Evolutionary conservation across 2,329 filamentous ascomycete genomes (phyloP).

Genomic region (Aspergillus fructus): DNA sequence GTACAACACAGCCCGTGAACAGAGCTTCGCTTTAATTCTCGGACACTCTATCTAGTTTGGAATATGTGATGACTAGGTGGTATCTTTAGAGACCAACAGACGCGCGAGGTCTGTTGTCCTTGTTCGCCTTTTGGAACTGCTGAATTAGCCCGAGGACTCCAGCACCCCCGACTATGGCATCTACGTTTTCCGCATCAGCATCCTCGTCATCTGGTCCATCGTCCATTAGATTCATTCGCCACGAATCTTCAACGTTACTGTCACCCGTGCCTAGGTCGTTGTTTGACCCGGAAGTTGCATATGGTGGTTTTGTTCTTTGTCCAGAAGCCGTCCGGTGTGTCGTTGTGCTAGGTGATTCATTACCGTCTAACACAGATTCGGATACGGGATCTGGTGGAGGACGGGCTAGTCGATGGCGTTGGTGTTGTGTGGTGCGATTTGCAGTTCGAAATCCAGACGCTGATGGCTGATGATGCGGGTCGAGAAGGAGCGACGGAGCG

Average conservation of each 20-base stretch:
- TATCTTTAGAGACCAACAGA: slow-evolving; percentile 32
- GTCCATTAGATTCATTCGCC: slow-evolving; percentile 46
- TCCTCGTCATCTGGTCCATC: slow-evolving; percentile 39
- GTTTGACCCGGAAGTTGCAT: slow-evolving; percentile 32
- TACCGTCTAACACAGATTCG: slow-evolving; percentile 32
- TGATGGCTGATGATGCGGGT: slow-evolving; percentile 48
- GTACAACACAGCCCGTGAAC: neutral
- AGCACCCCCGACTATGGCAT: slow-evolving; percentile 47
- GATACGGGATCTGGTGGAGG: slow-evolving; percentile 23
- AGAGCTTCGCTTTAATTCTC: neutral
- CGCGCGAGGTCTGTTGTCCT: slow-evolving; percentile 38
- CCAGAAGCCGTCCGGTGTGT: slow-evolving; percentile 16
- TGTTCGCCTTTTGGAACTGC: slow-evolving; percentile 63
- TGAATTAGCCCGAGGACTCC: slow-evolving; percentile 66
- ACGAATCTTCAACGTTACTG: slow-evolving; percentile 59
- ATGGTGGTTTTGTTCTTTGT: slow-evolving; percentile 13
- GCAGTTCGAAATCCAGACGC: slow-evolving; percentile 36
- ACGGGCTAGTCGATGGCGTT: slow-evolving; percentile 33
- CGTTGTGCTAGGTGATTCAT: slow-evolving; percentile 24
- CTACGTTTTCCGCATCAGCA: slow-evolving; percentile 50
- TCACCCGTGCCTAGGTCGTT: slow-evolving; percentile 46
- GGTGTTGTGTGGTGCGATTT: slow-evolving; percentile 23
- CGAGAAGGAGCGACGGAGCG: slow-evolving; percentile 45
- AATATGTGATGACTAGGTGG: neutral
- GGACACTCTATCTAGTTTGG: neutral